These are phyloP conservation scores for Ustilago xerochloae DNA, from an alignment of 1,284 basidiomycete genomes.

Conservation along the genomic window DNA sequence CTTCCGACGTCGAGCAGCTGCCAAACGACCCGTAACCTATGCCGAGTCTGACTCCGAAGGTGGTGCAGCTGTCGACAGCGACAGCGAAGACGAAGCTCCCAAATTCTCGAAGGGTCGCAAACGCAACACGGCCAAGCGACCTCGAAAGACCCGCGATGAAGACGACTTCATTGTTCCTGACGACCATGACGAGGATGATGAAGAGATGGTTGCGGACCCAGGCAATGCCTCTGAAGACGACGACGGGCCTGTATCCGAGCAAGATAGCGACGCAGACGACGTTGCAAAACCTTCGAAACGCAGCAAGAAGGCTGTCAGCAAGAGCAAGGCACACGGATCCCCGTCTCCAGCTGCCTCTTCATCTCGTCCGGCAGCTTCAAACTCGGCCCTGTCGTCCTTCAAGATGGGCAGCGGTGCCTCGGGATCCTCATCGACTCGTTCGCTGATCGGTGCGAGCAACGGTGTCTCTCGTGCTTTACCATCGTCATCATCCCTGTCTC, in stretches of 20 bases:
- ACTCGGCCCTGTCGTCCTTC: slow-evolving; percentile 27
- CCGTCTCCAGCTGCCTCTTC: slow-evolving; percentile 7
- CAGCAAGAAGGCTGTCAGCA: slow-evolving; percentile 3
- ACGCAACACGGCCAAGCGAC: slow-evolving; percentile 24
- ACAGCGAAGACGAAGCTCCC: slow-evolving; percentile 39
- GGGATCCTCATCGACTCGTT: slow-evolving; percentile 19
- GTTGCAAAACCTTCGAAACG: slow-evolving; percentile 17
- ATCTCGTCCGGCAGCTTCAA: slow-evolving; percentile 14
- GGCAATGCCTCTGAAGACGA: slow-evolving; percentile 26
- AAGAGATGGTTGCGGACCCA: slow-evolving; percentile 34
- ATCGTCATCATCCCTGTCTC: slow-evolving; percentile 68
- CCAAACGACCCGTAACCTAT: slow-evolving; percentile 51
- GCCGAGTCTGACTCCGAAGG: slow-evolving; percentile 57
- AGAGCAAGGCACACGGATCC: background rate
- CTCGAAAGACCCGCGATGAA: slow-evolving; percentile 39
- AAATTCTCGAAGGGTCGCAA: slow-evolving; percentile 15
- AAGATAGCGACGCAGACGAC: slow-evolving; percentile 29
- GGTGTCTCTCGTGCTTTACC: slow-evolving; percentile 14
- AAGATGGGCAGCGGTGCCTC: slow-evolving; percentile 22
- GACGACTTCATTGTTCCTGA: slow-evolving; percentile 60
- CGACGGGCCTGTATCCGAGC: slow-evolving; percentile 11
- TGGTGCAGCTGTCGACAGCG: slow-evolving; percentile 22
- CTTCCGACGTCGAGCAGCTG: slow-evolving; percentile 41
- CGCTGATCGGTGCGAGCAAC: slow-evolving; percentile 8
- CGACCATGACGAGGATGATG: slow-evolving; percentile 41